A percentile compares a stretch with the other conserved stretches of the same genome.
Evolutionary conservation across 495 filamentous ascomycete genomes (phyloP).

Genomic region (Penicillium taxi): DNA sequence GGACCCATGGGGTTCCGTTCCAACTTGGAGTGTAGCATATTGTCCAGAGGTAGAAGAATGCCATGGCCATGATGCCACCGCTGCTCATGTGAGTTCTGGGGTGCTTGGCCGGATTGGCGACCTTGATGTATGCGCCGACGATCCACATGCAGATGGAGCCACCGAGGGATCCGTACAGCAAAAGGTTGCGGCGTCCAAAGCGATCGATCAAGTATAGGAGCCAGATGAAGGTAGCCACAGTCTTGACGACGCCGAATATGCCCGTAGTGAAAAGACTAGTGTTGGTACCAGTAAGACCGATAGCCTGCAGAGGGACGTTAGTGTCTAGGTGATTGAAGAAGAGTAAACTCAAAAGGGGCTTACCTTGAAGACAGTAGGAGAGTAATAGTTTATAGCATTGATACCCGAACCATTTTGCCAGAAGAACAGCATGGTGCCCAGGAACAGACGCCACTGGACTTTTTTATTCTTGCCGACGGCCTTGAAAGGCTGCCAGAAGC

Average conservation of each 20-base stretch:
- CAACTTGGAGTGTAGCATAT: conserved; percentile 69
- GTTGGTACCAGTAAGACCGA: conserved; percentile 48
- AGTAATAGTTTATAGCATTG: conserved; percentile 65
- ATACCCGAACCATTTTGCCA: conserved; percentile 63
- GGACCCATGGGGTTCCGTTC: conserved; percentile 65
- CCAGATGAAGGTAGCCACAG: conserved; percentile 53
- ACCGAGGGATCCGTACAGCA: conserved; percentile 65
- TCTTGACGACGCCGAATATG: conserved; percentile 49
- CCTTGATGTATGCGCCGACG: conserved; percentile 62
- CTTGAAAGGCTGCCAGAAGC: conserved; percentile 64
- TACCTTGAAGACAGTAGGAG: conserved; percentile 48
- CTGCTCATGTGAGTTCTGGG: conserved; percentile 33
- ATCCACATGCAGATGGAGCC: conserved; percentile 68
- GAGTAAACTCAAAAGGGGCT: too few species aligned
- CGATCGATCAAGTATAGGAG: conserved; percentile 64
- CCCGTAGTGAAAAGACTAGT: conserved; percentile 45
- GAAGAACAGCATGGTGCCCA: conserved; percentile 59
- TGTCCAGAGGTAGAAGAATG: conserved; percentile 78
- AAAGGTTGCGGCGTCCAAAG: conserved; percentile 57
- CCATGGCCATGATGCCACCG: conserved; percentile 61
- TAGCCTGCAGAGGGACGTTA: conserved; percentile 24
- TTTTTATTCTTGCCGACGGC: conserved; percentile 45
- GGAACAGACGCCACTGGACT: conserved; percentile 60
- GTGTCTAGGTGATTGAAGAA: neutral
- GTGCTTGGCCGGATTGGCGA: conserved; percentile 39